Base-by-base conservation (phyloP, 345 rosid species). In the Populus simonii region DNA sequence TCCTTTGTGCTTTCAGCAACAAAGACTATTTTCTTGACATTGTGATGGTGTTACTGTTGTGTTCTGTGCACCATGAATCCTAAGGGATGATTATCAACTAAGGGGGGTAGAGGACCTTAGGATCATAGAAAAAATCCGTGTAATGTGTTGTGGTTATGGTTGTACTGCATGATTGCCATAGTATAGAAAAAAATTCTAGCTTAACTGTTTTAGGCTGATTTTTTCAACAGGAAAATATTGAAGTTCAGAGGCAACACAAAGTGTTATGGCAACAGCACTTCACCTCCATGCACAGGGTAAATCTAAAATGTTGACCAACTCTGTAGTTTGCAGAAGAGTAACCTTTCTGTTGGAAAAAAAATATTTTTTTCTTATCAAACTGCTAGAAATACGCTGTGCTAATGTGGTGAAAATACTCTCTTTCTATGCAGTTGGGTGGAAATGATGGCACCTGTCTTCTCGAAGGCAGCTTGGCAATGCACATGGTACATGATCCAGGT, bases 381-480 rank as follows among this genome's bases (percentile, higher is more conserved):
- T 41, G 43, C 27, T 61, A 36, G 13, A 7, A 59, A 4, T 35
- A 53, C 11, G n/a, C 41, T 20, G 27, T 51, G 74, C n/a, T 43
- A 23, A 71, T 38, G 36, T 29, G 0, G 78, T 57, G 2, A 12
- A 51, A 74, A 70, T 10, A 41, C 45, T 41, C 15, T 72, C 31
- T 75, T 29, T 80, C 76, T 25, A 2, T 83, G 87, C 82, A 95
- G 99, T 63, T 95, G 99, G 99, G 99, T 95, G 45, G 99, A 93
- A 85, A 88, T 95, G 91, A 95, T 95, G 99, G 97, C 94, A 36
- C 99, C 99, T 33, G 99, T 95, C 10, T 95, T 95, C 87, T 95
- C 99, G 1, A 90, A 85, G 83, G 87, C 88, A 66, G 94, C 99
- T 6, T 95, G 99, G 99, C 87, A 89, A 78, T 95, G 99, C 84